Percentiles rank a stretch among this genome's conserved stretches.
phyloP scores from a whole-genome alignment of 345 rosid species.

The Rhizophora mangle region DNA sequence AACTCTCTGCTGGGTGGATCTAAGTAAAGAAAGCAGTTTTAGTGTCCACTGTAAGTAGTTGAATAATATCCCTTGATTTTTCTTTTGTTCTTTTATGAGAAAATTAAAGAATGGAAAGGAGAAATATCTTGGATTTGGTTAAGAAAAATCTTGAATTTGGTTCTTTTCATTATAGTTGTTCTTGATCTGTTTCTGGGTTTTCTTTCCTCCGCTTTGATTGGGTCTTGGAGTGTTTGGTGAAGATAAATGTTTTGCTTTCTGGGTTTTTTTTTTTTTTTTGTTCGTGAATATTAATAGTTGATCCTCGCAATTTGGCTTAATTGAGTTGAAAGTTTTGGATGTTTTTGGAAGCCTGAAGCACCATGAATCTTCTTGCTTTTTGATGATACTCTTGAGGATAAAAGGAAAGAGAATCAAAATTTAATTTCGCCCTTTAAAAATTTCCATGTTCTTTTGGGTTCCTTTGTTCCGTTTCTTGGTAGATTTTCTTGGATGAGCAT shows the following conservation, averaged over 20 bases:
- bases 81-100: background rate
- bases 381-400: background rate
- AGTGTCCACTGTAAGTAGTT: slow-evolving; percentile 6
- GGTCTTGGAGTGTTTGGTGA: too few relatives aligned
- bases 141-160: background rate
- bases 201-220: too few relatives aligned
- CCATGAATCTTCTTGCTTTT: background rate
- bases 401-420: background rate
- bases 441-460: background rate
- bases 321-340: background rate
- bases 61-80: background rate
- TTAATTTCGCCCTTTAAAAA: background rate
- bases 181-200: too few relatives aligned
- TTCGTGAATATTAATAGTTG: background rate
- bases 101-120: background rate
- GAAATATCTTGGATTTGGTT: background rate
- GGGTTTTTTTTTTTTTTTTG: background rate
- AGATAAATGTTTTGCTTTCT: background rate
- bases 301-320: background rate
- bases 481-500: background rate
- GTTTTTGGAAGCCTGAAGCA: background rate
- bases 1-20: slow-evolving; percentile 13
- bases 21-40: background rate
- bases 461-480: background rate
- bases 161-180: too few relatives aligned